Conservation (phyloP, 108 stramenopile genomes). For the Pseudonitzschia pungens region DNA sequence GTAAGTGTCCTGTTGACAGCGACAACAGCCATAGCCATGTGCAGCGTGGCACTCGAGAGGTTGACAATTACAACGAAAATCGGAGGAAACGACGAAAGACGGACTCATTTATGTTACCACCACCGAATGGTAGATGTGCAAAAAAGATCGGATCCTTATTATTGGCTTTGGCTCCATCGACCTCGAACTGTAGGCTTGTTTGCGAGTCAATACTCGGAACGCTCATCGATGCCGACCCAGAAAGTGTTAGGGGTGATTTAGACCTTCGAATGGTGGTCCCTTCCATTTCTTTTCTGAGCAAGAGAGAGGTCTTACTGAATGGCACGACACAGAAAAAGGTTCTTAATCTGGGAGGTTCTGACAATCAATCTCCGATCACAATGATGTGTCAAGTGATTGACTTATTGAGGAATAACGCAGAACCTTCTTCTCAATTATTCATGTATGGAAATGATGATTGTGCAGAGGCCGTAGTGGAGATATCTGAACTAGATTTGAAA, state of each 20-base stretch:
- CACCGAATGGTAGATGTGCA: constrained; percentile 20
- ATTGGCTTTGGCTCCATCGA: constrained; percentile 23
- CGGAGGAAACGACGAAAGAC: constrained; percentile 10
- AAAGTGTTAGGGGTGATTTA: constrained; percentile 26
- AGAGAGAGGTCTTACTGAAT: constrained; percentile 13
- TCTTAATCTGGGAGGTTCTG: neutral
- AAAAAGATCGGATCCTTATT: constrained; percentile 11
- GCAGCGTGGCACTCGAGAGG: neutral
- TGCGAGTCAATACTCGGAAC: constrained; percentile 33
- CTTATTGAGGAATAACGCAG: constrained; percentile 18
- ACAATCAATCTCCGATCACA: neutral
- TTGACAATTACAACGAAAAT: neutral
- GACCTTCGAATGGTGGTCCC: constrained; percentile 13
- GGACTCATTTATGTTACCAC: neutral
- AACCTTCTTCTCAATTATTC: constrained; percentile 13
- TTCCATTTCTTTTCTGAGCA: constrained; percentile 14
- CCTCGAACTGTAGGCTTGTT: constrained; percentile 21
- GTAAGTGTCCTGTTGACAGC: neutral
- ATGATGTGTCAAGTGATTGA: constrained; percentile 27
- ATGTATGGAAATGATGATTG: constrained; percentile 14
- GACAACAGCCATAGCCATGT: neutral
- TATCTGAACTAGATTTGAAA: neutral
- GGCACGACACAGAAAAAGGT: neutral
- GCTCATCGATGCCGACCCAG: constrained; percentile 23
- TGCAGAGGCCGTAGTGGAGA: constrained; percentile 5